Percentiles rank a stretch among this genome's conserved stretches.
Evolutionary conservation across 2,329 filamentous ascomycete genomes (phyloP).

Genomic region (Rhinocladiella mackenziei): DNA sequence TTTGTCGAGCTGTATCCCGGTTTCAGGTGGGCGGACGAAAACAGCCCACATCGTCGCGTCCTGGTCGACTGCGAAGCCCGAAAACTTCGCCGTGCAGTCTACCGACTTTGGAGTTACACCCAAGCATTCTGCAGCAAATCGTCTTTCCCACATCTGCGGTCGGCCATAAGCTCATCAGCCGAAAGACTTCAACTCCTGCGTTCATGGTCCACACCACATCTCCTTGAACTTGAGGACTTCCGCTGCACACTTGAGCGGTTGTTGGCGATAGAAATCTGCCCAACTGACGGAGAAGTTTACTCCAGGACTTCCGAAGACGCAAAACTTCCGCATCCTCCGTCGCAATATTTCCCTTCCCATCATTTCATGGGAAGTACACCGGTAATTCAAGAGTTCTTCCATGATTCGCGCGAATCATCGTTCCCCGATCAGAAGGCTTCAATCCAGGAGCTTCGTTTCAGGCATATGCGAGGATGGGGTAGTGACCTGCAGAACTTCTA

Average conservation of each 20-base stretch:
- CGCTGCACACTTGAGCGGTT: conserved; percentile 54
- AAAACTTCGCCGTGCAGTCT: conserved; percentile 54
- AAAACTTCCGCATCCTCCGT: conserved; percentile 5
- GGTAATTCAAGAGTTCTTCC: conserved; percentile 19
- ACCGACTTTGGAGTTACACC: conserved; percentile 58
- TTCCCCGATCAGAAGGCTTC: conserved; percentile 16
- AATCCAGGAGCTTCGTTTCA: conserved; percentile 45
- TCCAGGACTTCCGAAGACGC: conserved; percentile 25
- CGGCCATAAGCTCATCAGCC: conserved; percentile 43
- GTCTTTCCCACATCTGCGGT: conserved; percentile 50
- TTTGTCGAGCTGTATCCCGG: conserved; percentile 61
- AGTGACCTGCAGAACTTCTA: conserved; percentile 63
- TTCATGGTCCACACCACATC: conserved; percentile 53
- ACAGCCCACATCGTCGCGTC: conserved; percentile 52
- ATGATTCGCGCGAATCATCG: conserved; percentile 13
- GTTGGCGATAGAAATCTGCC: conserved; percentile 56
- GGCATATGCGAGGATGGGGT: conserved; percentile 56
- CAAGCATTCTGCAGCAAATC: conserved; percentile 55
- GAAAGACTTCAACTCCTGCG: conserved; percentile 56
- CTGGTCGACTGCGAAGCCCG: conserved; percentile 49
- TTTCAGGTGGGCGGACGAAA: conserved; percentile 58
- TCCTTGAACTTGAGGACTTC: conserved; percentile 59
- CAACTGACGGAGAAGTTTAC: conserved; percentile 51
- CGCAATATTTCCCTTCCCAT: conserved; percentile 4
- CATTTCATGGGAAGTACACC: background rate